Base-by-base conservation (phyloP, 306 rosid genomes). In the Trifolium fragiferum region DNA sequence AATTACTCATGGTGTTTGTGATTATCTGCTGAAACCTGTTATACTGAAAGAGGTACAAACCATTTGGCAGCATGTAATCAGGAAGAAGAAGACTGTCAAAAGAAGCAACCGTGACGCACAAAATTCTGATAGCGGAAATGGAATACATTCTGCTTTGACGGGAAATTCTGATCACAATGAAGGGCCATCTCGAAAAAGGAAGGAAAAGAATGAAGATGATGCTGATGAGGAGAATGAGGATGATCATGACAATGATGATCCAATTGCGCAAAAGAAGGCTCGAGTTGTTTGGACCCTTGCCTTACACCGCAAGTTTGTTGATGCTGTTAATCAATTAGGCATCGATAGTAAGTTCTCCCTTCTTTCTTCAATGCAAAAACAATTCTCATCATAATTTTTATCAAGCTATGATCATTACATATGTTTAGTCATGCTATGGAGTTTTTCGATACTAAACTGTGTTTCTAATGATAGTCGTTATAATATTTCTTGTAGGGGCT, bases 211-310 rank as follows among this genome's bases (percentile, higher is more conserved):
- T 54, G 92, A 91, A n/a, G 91, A 87, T 9, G 93, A 87, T 8
- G 59, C 2, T 35, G 90, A 88, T 0, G 96, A 92, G 27, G 89
- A 89, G 15, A 66, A 69, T 18, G 96, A 89, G 51, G 75, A 80
- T 76, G 96, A 80, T 61, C n/a, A 12, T 12, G 97, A 90, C 10
- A 79, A 68, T 46, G 92, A 91, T 0, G 96, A 94, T 68, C 83
- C 92, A 0, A 83, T 91, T 2, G 0, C 87, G 51, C 96, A 88
- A 79, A 94, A 94, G 86, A 91, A 94, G 83, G 89, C 97, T 76
- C 93, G 97, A 20, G 96, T 94, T 54, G 96, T 91, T 85, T 92
- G 99, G 99, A 88, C 96, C 10, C 85, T 84, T 10, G 95, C 90
- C 33, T 89, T 92, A 74, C 99, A 94, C 76, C 85, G 90, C 83